These are phyloP conservation scores for Debaryomyces maramus DNA, from an alignment of 805 yeast genomes.

Conservation along the genomic window DNA sequence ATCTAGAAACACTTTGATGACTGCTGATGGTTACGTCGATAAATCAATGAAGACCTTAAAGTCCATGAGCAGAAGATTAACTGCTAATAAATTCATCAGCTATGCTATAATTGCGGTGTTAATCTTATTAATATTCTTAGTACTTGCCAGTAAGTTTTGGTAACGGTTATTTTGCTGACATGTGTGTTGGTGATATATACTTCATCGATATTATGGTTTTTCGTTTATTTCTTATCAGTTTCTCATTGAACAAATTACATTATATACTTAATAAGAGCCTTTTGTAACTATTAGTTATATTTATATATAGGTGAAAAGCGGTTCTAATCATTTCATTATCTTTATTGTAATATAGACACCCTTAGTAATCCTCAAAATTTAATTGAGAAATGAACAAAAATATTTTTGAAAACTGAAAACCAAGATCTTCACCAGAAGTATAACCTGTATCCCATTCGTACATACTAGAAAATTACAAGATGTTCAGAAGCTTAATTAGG, in stretches of 20 bases:
- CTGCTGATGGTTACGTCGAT: constrained; percentile 93
- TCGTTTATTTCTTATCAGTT: too few species aligned
- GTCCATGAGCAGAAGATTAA: constrained; percentile 88
- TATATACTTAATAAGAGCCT: too few species aligned
- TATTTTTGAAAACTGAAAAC: background rate
- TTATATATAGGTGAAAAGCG: too few species aligned
- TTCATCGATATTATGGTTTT: too few species aligned
- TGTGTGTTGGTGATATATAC: too few species aligned
- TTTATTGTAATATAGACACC: too few species aligned
- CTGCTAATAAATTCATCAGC: constrained; percentile 86
- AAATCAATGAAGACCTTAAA: constrained; percentile 81
- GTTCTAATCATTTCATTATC: too few species aligned
- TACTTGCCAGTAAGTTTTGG: constrained; percentile 79
- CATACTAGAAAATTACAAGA: background rate
- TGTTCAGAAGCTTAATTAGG: background rate
- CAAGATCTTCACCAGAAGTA: too few species aligned
- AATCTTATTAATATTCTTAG: constrained; percentile 76
- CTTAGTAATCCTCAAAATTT: background rate
- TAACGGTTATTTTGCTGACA: too few species aligned
- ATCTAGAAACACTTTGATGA: constrained; percentile 79
- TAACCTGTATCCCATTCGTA: background rate
- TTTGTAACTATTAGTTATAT: too few species aligned
- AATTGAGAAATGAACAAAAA: background rate
- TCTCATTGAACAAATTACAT: too few species aligned
- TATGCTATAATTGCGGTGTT: constrained; percentile 89